A percentile compares a stretch with the other conserved stretches of the same genome.
phyloP scores from a whole-genome alignment of 345 rosid species.

The Sonneratia caseolaris region DNA sequence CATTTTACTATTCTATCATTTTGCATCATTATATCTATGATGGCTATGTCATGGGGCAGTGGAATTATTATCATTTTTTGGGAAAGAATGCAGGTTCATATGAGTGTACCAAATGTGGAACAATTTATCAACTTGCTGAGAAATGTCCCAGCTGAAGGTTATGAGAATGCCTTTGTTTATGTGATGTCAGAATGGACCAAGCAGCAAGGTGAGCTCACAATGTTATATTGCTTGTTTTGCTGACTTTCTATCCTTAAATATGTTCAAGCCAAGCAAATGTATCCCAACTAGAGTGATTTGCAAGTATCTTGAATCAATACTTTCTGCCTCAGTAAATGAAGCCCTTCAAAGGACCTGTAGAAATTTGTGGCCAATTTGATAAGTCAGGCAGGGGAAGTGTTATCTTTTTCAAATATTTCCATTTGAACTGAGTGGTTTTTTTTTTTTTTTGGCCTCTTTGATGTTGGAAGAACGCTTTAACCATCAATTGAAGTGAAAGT shows the following conservation, averaged over 20 bases:
- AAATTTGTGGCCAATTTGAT: not conserved
- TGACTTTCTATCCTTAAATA: not conserved
- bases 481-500: not conserved
- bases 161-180: slow-evolving; percentile 55
- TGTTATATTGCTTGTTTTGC: not conserved
- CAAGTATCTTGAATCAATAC: not conserved
- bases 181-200: slow-evolving; percentile 89
- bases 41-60: not conserved
- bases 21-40: not conserved
- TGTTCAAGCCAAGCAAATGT: not conserved
- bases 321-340: not conserved
- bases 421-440: not conserved
- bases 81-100: slow-evolving; percentile 51
- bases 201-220: slow-evolving; percentile 53
- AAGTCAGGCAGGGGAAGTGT: not conserved
- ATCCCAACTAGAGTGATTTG: not conserved
- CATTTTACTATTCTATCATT: not conserved
- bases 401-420: not conserved
- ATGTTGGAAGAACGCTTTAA: no score
- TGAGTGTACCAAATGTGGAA: slow-evolving; percentile 70
- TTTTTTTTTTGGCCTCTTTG: no score
- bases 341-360: not conserved
- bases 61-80: slow-evolving; percentile 2
- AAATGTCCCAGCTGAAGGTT: slow-evolving; percentile 53
- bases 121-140: slow-evolving; percentile 67